Evolutionary conservation across 352 stramenopile species (phyloP).

Genomic region (Phytophthora brassicae): DNA sequence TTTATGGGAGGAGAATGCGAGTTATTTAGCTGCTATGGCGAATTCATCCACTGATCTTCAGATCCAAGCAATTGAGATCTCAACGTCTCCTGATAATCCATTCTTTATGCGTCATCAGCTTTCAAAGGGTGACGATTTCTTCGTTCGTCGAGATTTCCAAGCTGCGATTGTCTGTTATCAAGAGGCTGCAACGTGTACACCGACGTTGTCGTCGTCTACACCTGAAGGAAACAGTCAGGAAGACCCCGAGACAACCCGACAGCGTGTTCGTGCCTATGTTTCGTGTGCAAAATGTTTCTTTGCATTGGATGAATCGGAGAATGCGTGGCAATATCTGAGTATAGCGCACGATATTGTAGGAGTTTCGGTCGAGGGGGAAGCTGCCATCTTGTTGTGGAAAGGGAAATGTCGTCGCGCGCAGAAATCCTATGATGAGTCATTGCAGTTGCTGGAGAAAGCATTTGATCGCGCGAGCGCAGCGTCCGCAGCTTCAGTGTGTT

Average conservation of each 20-base stretch:
- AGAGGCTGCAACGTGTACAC: constrained; percentile 34
- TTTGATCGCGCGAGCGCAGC: constrained; percentile 57
- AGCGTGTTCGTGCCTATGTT: constrained; percentile 49
- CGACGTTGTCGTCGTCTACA: constrained; percentile 16
- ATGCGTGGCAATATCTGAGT: constrained; percentile 43
- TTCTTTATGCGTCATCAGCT: constrained; percentile 65
- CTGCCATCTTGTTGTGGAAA: constrained; percentile 59
- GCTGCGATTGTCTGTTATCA: constrained; percentile 55
- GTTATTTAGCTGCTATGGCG: constrained; percentile 46
- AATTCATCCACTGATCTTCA: constrained; percentile 32
- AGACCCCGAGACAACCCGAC: constrained; percentile 38
- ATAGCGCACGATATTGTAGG: constrained; percentile 39
- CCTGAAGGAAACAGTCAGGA: constrained; percentile 25
- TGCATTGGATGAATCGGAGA: constrained; percentile 49
- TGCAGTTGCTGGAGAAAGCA: constrained; percentile 49
- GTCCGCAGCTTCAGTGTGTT: constrained; percentile 30
- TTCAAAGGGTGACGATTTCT: constrained; percentile 57
- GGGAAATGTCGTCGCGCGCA: constrained; percentile 62
- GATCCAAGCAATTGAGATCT: constrained; percentile 36
- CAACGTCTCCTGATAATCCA: constrained; percentile 35
- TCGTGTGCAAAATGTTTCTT: constrained; percentile 68
- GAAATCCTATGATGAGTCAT: constrained; percentile 49
- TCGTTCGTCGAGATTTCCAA: constrained; percentile 61
- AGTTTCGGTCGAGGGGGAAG: constrained; percentile 45
- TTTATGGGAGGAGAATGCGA: constrained; percentile 66